Conservation (phyloP, 768 basidiomycete genomes). For the Trametes elegans region DNA sequence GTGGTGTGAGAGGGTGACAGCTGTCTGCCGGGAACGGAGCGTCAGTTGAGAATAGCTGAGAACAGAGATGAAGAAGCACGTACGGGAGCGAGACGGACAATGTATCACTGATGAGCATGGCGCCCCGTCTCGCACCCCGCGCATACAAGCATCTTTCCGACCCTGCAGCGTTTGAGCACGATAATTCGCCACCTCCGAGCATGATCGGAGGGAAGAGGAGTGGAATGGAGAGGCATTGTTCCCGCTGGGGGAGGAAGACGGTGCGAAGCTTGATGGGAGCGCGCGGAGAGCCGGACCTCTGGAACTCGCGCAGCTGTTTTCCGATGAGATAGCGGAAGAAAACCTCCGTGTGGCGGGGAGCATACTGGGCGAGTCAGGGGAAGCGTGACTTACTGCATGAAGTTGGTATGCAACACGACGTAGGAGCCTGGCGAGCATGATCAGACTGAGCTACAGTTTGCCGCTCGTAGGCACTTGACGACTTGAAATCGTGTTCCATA, state of each 20-base stretch:
- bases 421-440: too few species aligned
- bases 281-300: not conserved
- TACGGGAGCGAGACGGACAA: too few species aligned
- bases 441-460: too few species aligned
- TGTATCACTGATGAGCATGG: not conserved
- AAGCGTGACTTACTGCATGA: not conserved
- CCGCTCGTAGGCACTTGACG: too few species aligned
- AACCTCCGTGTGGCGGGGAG: not conserved
- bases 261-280: not conserved
- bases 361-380: not conserved
- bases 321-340: not conserved
- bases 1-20: too few species aligned
- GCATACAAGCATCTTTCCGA: not conserved
- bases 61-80: too few species aligned
- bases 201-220: conserved; percentile 5
- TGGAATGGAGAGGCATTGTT: not conserved
- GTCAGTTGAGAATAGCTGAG: too few species aligned
- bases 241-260: not conserved
- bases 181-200: not conserved
- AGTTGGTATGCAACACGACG: too few species aligned
- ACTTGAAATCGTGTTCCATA: too few species aligned
- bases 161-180: not conserved
- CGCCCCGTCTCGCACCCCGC: not conserved
- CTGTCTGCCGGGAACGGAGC: too few species aligned
- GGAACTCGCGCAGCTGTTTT: not conserved